Percentiles rank a stretch among this genome's conserved stretches.
Evolutionary conservation across 2,329 filamentous ascomycete genomes (phyloP).

Genomic region (Lasiodiplodia hormozganensis): DNA sequence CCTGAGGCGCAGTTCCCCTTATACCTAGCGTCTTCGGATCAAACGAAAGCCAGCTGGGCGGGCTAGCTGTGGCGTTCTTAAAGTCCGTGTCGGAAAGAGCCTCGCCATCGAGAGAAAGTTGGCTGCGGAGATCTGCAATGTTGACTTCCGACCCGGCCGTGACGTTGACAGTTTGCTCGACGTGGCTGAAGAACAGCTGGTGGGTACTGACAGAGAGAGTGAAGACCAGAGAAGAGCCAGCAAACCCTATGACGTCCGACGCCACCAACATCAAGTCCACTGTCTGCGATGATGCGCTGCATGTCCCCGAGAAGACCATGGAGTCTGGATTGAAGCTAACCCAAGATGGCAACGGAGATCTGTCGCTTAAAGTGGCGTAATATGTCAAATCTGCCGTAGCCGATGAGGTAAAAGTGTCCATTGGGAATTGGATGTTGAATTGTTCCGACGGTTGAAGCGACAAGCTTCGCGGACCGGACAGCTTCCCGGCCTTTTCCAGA

Average conservation of each 20-base stretch:
- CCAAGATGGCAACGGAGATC: constrained; percentile 87
- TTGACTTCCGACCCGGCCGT: constrained; percentile 41
- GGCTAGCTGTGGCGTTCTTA: constrained; percentile 56
- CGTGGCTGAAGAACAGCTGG: constrained; percentile 69
- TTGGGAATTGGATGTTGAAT: constrained; percentile 53
- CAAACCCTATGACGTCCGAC: constrained; percentile 80
- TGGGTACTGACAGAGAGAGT: constrained; percentile 75
- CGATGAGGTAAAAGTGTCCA: constrained; percentile 65
- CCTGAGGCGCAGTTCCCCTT: constrained; percentile 68
- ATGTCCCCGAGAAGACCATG: constrained; percentile 74
- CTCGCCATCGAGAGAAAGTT: constrained; percentile 46
- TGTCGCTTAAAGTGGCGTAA: constrained; percentile 77
- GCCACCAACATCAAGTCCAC: constrained; percentile 78
- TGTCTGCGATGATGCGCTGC: constrained; percentile 71
- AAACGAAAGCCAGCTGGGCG: constrained; percentile 75
- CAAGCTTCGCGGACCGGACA: constrained; percentile 66
- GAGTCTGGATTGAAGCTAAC: constrained; percentile 71
- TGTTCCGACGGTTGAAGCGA: constrained; percentile 43
- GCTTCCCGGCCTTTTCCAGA: constrained; percentile 62
- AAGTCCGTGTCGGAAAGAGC: constrained; percentile 60
- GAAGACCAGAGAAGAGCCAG: constrained; percentile 70
- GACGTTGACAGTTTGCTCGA: constrained; percentile 41
- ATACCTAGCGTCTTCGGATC: constrained; percentile 68
- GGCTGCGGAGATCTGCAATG: constrained; percentile 40
- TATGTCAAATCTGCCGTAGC: constrained; percentile 66